Percentiles rank a stretch among this genome's conserved stretches.
phyloP scores from a whole-genome alignment of 2,329 filamentous ascomycete genomes.

The Sordariomycetes sp. region DNA sequence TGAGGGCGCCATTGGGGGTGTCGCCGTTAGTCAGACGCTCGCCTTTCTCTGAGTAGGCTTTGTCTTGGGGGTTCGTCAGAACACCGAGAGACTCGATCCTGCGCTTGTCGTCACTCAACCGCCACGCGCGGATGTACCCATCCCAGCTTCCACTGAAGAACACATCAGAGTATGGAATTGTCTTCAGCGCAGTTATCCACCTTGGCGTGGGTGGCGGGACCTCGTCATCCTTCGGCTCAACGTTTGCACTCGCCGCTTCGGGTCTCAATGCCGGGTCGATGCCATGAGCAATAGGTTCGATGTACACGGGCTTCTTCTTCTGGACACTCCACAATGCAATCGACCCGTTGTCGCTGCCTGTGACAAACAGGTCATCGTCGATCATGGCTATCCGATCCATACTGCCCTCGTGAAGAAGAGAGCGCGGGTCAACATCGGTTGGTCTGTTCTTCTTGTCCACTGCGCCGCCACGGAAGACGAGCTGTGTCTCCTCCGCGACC shows the following conservation, averaged over 20 bases:
- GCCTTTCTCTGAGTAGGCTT: slow-evolving; percentile 7
- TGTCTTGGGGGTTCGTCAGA: slow-evolving; percentile 33
- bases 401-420: slow-evolving; percentile 64
- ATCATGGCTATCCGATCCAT: slow-evolving; percentile 90
- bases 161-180: slow-evolving; percentile 83
- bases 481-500: slow-evolving; percentile 87
- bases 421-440: slow-evolving; percentile 35
- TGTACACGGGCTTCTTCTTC: slow-evolving; percentile 90
- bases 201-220: slow-evolving; percentile 61
- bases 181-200: slow-evolving; percentile 82
- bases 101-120: slow-evolving; percentile 72
- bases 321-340: slow-evolving; percentile 80
- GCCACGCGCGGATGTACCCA: slow-evolving; percentile 79
- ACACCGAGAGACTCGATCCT: slow-evolving; percentile 64
- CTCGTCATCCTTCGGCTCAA: slow-evolving; percentile 48
- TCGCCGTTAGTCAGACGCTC: slow-evolving; percentile 14
- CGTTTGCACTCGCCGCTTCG: slow-evolving; percentile 65
- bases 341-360: slow-evolving; percentile 83
- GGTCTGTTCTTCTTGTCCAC: slow-evolving; percentile 48
- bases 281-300: slow-evolving; percentile 74
- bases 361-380: slow-evolving; percentile 82
- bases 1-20: slow-evolving; percentile 7
- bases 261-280: slow-evolving; percentile 63
- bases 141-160: slow-evolving; percentile 90
- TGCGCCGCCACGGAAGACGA: slow-evolving; percentile 86